phyloP scores from a whole-genome alignment of 164 flowering plant genomes.

The Buxus sempervirens region DNA sequence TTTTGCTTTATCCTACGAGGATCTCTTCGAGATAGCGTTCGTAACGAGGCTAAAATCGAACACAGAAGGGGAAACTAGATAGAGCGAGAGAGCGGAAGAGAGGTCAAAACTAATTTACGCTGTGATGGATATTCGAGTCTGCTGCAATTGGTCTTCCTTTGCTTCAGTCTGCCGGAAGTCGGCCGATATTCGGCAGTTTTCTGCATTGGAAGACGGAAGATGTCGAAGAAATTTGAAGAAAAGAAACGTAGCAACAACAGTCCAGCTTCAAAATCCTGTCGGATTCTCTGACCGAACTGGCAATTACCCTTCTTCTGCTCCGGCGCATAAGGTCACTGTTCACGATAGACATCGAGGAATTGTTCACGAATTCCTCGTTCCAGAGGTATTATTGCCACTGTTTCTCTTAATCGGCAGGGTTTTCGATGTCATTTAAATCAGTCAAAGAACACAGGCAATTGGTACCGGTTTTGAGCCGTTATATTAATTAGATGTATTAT shows the following conservation, averaged over 20 bases:
- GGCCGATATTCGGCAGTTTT: neutral
- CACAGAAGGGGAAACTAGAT: no score
- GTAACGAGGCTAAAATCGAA: no score
- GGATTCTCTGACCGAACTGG: slow-evolving; percentile 18
- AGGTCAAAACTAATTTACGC: no score
- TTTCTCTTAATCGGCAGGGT: neutral
- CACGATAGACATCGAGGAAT: slow-evolving; percentile 74
- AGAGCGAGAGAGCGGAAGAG: no score
- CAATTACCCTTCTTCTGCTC: slow-evolving; percentile 25
- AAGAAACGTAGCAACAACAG: slow-evolving; percentile 1
- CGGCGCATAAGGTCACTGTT: slow-evolving; percentile 75
- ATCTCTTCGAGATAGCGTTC: no score
- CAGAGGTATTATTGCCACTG: slow-evolving; percentile 51
- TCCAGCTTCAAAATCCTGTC: slow-evolving; percentile 41
- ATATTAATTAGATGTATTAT: neutral
- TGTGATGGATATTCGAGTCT: slow-evolving; percentile 13
- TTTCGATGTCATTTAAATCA: neutral
- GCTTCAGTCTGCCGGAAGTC: neutral
- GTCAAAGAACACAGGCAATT: no score
- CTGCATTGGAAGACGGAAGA: neutral
- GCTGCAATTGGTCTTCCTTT: slow-evolving; percentile 10
- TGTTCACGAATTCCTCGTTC: slow-evolving; percentile 79
- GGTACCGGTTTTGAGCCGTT: no score
- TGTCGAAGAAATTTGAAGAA: slow-evolving; percentile 15
- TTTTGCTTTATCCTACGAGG: no score